Conservation (phyloP, 768 basidiomycete genomes). For the Boletus subparvulus region DNA sequence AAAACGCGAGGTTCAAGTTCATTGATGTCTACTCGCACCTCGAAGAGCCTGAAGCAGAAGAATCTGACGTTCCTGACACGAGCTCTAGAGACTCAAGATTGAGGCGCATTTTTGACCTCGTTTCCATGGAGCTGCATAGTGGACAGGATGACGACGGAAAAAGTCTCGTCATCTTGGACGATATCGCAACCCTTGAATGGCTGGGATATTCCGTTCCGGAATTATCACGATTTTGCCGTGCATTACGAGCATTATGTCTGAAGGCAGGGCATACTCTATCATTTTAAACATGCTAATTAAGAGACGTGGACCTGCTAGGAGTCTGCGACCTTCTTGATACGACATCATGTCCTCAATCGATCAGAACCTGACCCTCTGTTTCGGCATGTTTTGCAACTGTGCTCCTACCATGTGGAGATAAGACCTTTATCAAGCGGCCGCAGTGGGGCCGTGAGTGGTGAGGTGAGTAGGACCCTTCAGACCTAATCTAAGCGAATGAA, state of each 20-base stretch:
- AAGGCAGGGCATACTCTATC: conserved; percentile 41
- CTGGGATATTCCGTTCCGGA: conserved; percentile 56
- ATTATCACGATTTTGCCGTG: conserved; percentile 58
- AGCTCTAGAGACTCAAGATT: conserved; percentile 17
- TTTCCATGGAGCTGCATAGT: conserved; percentile 29
- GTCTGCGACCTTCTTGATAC: conserved; percentile 55
- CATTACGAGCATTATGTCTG: conserved; percentile 53
- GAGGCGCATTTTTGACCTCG: conserved; percentile 38
- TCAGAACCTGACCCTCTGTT: conserved; percentile 61
- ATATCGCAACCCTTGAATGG: conserved; percentile 69
- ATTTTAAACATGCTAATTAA: neutral
- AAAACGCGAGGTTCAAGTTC: conserved; percentile 47
- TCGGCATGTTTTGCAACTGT: conserved; percentile 57
- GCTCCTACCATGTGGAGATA: conserved; percentile 71
- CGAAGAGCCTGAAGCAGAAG: conserved; percentile 13
- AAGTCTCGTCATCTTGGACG: conserved; percentile 65
- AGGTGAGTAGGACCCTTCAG: conserved; percentile 42
- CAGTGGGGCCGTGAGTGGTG: conserved; percentile 76
- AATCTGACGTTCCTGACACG: conserved; percentile 9
- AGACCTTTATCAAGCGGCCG: conserved; percentile 68
- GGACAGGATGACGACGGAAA: conserved; percentile 10
- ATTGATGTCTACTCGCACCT: conserved; percentile 50
- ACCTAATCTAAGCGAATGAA: neutral
- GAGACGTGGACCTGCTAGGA: conserved; percentile 34
- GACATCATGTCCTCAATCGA: conserved; percentile 59